Conservation (phyloP, 345 rosid species). For the Gossypium australe region DNA sequence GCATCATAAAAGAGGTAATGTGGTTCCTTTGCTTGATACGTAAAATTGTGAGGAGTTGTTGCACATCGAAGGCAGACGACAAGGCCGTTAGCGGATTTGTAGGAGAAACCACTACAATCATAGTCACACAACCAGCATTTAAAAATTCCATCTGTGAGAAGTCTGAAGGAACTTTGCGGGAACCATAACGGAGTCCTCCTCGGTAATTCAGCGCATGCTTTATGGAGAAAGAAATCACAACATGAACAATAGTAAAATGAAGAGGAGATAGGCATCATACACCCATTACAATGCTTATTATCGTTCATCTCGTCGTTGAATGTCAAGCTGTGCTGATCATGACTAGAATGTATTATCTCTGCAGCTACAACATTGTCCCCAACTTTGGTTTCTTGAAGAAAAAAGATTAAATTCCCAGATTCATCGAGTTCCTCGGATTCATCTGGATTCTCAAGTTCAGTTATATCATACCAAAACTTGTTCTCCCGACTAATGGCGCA, state of each 20-base stretch:
- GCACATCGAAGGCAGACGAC: background rate
- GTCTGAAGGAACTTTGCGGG: too few species aligned
- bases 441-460: background rate
- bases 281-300: conserved; percentile 14
- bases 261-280: conserved; percentile 12
- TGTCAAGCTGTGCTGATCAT: background rate
- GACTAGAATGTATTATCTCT: conserved; percentile 8
- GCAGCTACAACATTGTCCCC: background rate
- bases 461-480: background rate
- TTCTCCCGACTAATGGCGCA: background rate
- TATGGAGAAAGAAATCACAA: background rate
- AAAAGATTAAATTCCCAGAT: background rate
- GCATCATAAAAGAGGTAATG: too few species aligned
- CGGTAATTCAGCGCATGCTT: background rate
- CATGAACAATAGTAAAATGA: conserved; percentile 4
- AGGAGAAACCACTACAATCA: conserved; percentile 8
- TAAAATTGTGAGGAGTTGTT: conserved; percentile 1
- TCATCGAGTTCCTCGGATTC: background rate
- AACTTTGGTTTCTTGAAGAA: background rate
- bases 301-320: background rate
- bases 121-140: background rate
- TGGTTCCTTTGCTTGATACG: too few species aligned
- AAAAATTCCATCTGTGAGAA: background rate
- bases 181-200: background rate
- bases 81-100: background rate